phyloP scores from a whole-genome alignment of 495 filamentous ascomycete species.

The Aspergillus coremiiformis region DNA sequence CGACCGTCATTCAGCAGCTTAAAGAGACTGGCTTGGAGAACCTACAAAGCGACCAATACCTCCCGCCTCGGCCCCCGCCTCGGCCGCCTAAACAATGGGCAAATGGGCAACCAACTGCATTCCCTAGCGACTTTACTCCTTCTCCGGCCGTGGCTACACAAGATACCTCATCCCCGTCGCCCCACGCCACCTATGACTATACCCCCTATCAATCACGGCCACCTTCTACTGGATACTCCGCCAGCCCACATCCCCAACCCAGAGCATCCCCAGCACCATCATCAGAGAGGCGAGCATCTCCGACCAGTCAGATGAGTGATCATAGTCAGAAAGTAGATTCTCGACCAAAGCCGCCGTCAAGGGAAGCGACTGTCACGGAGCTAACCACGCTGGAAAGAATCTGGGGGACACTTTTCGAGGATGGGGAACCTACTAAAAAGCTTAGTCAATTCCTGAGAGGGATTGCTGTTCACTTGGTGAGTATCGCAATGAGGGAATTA shows the following conservation, averaged over 20 bases:
- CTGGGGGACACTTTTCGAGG: conserved; percentile 74
- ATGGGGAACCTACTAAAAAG: conserved; percentile 57
- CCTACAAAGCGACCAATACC: conserved; percentile 20
- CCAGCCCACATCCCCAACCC: conserved; percentile 20
- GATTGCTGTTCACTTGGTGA: conserved; percentile 71
- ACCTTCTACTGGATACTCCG: conserved; percentile 20
- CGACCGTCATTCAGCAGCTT: conserved; percentile 48
- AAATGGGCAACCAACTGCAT: conserved; percentile 17
- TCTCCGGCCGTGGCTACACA: conserved; percentile 20
- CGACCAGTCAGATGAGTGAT: conserved; percentile 33
- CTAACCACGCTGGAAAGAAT: conserved; percentile 58
- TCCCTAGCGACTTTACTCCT: conserved; percentile 26
- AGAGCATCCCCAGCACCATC: conserved; percentile 18
- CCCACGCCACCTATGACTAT: conserved; percentile 18
- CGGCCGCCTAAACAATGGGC: conserved; percentile 26
- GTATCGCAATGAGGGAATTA: conserved; percentile 11
- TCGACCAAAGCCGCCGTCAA: conserved; percentile 39
- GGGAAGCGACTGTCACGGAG: conserved; percentile 43
- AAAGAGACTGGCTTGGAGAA: conserved; percentile 38
- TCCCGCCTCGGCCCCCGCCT: conserved; percentile 22
- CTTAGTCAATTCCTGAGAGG: conserved; percentile 68
- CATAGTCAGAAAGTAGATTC: conserved; percentile 18
- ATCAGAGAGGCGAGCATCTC: conserved; percentile 20
- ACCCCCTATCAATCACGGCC: conserved; percentile 40
- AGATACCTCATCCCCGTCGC: conserved; percentile 15